Evolutionary conservation across 805 yeast species (phyloP).

Genomic region (Candida fluviatilis): DNA sequence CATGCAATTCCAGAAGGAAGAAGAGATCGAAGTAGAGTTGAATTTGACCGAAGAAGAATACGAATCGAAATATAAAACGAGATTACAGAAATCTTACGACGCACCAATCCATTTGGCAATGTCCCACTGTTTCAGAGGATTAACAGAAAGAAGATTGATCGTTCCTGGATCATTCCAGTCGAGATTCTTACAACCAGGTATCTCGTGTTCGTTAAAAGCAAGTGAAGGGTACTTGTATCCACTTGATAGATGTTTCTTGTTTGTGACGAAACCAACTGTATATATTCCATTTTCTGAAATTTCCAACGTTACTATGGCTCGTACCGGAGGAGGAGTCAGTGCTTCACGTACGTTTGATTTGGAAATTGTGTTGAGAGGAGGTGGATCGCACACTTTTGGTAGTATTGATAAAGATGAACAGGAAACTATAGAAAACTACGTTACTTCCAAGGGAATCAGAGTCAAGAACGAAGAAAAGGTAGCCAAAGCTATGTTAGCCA

Average conservation of each 20-base stretch:
- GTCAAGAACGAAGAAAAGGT: conserved; percentile 88
- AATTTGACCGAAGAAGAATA: conserved; percentile 82
- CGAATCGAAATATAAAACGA: conserved; percentile 68
- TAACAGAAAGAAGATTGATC: conserved; percentile 80
- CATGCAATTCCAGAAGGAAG: conserved; percentile 84
- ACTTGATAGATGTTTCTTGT: conserved; percentile 85
- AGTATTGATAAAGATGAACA: conserved; percentile 90
- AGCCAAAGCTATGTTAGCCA: conserved; percentile 75
- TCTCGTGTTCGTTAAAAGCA: conserved; percentile 89
- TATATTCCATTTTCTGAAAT: conserved; percentile 86
- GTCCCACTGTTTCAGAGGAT: conserved; percentile 83
- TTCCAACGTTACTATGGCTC: conserved; percentile 70
- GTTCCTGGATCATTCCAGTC: conserved; percentile 81
- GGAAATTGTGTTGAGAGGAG: conserved; percentile 67
- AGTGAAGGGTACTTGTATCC: conserved; percentile 92
- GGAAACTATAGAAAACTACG: conserved; percentile 66
- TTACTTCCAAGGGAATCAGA: conserved; percentile 70
- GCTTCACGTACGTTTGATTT: conserved; percentile 90
- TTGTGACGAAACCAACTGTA: conserved; percentile 91
- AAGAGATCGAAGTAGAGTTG: conserved; percentile 85
- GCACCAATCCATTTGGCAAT: conserved; percentile 83
- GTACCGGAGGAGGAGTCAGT: conserved; percentile 75
- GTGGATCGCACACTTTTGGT: conserved; percentile 73
- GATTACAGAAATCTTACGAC: conserved; percentile 72
- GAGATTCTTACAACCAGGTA: conserved; percentile 75